phyloP scores from a whole-genome alignment of 2,329 filamentous ascomycete species.

The Chaetomiaceae sp. region DNA sequence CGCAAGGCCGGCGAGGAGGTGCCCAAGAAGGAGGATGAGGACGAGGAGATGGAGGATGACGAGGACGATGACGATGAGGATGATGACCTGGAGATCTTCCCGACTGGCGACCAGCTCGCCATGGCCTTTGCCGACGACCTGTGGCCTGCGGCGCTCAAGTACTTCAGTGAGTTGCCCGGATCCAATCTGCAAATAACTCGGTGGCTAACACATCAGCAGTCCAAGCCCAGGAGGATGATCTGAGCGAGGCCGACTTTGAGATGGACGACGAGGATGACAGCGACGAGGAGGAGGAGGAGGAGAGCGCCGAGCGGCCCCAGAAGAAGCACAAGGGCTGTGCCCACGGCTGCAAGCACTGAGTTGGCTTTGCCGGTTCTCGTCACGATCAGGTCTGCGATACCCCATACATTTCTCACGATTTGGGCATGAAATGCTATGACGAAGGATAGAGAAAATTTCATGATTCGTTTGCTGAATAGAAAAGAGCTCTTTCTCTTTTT shows the following conservation, averaged over 20 bases:
- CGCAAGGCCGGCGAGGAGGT: conserved; percentile 49
- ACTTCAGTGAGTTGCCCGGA: conserved; percentile 67
- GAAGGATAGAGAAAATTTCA: conserved; percentile 24
- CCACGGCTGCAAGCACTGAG: conserved; percentile 17
- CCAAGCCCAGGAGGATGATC: conserved; percentile 66
- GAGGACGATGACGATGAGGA: conserved; percentile 59
- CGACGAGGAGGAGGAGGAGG: conserved; percentile 38
- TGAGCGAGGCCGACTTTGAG: conserved; percentile 69
- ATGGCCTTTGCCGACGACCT: conserved; percentile 79
- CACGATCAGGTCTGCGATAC: conserved; percentile 9
- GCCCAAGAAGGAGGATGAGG: conserved; percentile 42
- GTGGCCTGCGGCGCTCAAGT: conserved; percentile 82
- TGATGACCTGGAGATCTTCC: conserved; percentile 76
- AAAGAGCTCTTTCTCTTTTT: neutral
- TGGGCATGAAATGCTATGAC: conserved; percentile 8
- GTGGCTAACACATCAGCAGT: conserved; percentile 44
- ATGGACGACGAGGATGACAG: conserved; percentile 51
- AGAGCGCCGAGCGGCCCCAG: conserved; percentile 30
- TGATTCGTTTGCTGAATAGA: neutral
- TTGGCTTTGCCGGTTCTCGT: neutral
- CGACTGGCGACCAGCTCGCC: conserved; percentile 79
- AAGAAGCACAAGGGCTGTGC: conserved; percentile 40
- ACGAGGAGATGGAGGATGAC: conserved; percentile 47
- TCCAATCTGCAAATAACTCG: conserved; percentile 5
- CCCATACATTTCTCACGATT: conserved; percentile 8